phyloP scores from a whole-genome alignment of 495 filamentous ascomycete species.

The Hapsidospora chrysogenum region DNA sequence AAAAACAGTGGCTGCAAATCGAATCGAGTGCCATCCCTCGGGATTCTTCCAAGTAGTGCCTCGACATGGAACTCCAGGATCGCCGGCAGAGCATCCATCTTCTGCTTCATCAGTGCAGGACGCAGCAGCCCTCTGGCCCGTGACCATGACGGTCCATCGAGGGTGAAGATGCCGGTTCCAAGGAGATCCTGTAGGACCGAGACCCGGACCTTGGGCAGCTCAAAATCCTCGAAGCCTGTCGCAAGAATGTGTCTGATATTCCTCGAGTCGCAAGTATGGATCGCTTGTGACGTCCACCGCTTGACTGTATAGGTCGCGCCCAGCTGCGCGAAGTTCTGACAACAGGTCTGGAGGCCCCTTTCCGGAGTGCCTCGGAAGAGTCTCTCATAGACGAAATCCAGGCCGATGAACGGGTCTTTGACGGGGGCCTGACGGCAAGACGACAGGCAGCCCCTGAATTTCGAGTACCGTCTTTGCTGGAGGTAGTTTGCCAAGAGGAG shows the following conservation, averaged over 20 bases:
- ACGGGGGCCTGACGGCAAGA: constrained; percentile 8
- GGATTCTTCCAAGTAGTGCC: constrained; percentile 24
- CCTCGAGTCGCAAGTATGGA: constrained; percentile 46
- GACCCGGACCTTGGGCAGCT: constrained; percentile 15
- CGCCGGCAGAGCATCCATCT: constrained; percentile 26
- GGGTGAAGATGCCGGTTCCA: constrained; percentile 29
- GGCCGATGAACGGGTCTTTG: constrained; percentile 13
- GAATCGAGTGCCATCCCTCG: constrained; percentile 15
- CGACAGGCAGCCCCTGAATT: no score
- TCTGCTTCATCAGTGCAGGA: constrained; percentile 19
- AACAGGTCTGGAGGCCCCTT: constrained; percentile 11
- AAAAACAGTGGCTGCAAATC: constrained; percentile 47
- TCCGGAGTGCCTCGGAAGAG: constrained; percentile 9
- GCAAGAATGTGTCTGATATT: constrained; percentile 56
- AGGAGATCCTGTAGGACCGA: constrained; percentile 19
- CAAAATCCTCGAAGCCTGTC: constrained; percentile 49
- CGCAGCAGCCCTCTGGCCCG: constrained; percentile 23
- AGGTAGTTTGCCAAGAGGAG: no score
- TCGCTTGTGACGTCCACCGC: constrained; percentile 12
- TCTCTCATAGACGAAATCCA: constrained; percentile 12
- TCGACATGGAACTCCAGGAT: constrained; percentile 33
- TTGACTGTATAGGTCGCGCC: constrained; percentile 15
- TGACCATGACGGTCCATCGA: constrained; percentile 23
- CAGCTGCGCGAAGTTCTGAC: constrained; percentile 8
- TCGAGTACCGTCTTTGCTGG: no score